Evolutionary conservation across 768 basidiomycete species (phyloP).

Genomic region (Boletus reticuloceps): DNA sequence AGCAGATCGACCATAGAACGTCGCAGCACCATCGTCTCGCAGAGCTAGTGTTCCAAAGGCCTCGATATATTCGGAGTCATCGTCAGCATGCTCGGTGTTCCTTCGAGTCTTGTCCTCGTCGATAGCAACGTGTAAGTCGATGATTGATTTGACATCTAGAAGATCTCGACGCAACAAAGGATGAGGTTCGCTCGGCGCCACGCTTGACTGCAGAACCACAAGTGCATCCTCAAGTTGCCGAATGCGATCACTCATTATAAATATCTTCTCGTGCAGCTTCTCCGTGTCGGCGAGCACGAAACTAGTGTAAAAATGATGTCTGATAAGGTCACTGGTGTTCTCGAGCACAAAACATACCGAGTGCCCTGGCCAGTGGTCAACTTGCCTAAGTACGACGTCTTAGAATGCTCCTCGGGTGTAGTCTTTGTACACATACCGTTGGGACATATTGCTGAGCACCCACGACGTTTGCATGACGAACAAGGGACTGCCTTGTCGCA

Average conservation of each 20-base stretch:
- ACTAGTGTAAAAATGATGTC: conserved; percentile 28
- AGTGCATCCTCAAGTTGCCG: conserved; percentile 71
- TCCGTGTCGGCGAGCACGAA: conserved; percentile 75
- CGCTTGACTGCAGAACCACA: conserved; percentile 47
- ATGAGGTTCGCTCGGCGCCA: conserved; percentile 48
- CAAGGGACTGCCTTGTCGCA: conserved; percentile 69
- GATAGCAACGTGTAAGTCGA: conserved; percentile 63
- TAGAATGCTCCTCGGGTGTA: not conserved
- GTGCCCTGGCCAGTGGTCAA: conserved; percentile 78
- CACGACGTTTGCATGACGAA: conserved; percentile 63
- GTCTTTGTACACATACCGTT: conserved; percentile 40
- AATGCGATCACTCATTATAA: conserved; percentile 67
- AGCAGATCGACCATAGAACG: conserved; percentile 71
- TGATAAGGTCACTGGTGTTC: not conserved
- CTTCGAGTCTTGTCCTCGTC: conserved; percentile 34
- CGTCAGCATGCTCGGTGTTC: conserved; percentile 30
- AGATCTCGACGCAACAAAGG: conserved; percentile 60
- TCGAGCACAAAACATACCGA: conserved; percentile 41
- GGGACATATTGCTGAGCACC: conserved; percentile 76
- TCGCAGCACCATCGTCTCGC: conserved; percentile 65
- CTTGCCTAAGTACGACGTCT: conserved; percentile 38
- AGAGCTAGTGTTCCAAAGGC: conserved; percentile 69
- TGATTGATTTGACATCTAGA: conserved; percentile 62
- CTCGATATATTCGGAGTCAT: conserved; percentile 57
- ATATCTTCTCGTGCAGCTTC: conserved; percentile 64